Conservation (phyloP, 2,329 filamentous ascomycete genomes). For the Biscogniauxia marginata region DNA sequence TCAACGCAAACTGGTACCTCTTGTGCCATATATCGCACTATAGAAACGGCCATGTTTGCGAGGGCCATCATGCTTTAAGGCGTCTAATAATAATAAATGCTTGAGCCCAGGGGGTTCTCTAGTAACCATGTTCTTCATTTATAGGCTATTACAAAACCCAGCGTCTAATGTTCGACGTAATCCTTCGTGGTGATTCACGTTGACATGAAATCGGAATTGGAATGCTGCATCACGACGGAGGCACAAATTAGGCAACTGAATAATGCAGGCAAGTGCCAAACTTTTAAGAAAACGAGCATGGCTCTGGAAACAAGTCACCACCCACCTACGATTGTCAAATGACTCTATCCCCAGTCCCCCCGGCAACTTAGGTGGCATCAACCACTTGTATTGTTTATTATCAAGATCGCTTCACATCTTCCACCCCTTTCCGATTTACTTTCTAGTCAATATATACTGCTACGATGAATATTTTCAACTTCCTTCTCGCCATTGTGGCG, state of each 20-base stretch:
- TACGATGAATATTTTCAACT: slow-evolving; percentile 14
- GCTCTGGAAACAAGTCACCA: neutral
- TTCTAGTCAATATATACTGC: neutral
- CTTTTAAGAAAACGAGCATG: neutral
- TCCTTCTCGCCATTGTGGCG: slow-evolving; percentile 11
- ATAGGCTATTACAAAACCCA: too few relatives aligned
- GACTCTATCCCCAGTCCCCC: neutral
- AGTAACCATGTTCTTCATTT: too few relatives aligned
- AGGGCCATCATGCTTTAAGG: neutral
- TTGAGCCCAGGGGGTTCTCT: too few relatives aligned
- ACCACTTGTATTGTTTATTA: neutral
- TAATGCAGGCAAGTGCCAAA: neutral
- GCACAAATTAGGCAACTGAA: neutral
- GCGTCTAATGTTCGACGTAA: neutral
- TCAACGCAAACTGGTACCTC: neutral
- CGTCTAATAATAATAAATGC: too few relatives aligned
- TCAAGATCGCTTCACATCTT: neutral
- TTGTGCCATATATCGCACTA: neutral
- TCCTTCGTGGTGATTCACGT: neutral
- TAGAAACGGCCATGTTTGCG: neutral
- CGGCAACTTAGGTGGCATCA: neutral
- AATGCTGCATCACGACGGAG: neutral
- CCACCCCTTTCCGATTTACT: neutral
- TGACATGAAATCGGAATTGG: neutral
- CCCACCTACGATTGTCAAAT: neutral